These are phyloP conservation scores for grape (Vitis vinifera) DNA, from an alignment of 164 flowering plant genomes.

Conservation along the genomic window ASM3070453v1 NC_081817.1:2066001-2066500, in stretches of 20 bases:
- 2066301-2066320: neutral
- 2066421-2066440: too few species aligned
- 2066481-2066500: too few species aligned
- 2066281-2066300: neutral
- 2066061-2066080: neutral
- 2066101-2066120: constrained; percentile 1
- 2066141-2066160: constrained; percentile 69
- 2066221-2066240: constrained; percentile 86
- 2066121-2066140: constrained; percentile 52
- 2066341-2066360: too few species aligned
- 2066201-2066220: constrained; percentile 63
- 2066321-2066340: too few species aligned
- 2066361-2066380: too few species aligned
- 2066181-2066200: constrained; percentile 89
- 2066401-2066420: too few species aligned
- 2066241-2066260: neutral
- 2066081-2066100: neutral
- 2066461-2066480: too few species aligned
- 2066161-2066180: constrained; percentile 92
- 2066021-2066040: too few species aligned
- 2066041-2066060: neutral
- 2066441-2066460: too few species aligned
- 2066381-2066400: too few species aligned
- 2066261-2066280: neutral
- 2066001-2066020: too few species aligned